Percentiles rank a stretch among this genome's conserved stretches.
These are phyloP conservation scores for Cenchrus americanus DNA, from an alignment of 176 grass and related monocot genomes.

Conservation along the genomic window DNA sequence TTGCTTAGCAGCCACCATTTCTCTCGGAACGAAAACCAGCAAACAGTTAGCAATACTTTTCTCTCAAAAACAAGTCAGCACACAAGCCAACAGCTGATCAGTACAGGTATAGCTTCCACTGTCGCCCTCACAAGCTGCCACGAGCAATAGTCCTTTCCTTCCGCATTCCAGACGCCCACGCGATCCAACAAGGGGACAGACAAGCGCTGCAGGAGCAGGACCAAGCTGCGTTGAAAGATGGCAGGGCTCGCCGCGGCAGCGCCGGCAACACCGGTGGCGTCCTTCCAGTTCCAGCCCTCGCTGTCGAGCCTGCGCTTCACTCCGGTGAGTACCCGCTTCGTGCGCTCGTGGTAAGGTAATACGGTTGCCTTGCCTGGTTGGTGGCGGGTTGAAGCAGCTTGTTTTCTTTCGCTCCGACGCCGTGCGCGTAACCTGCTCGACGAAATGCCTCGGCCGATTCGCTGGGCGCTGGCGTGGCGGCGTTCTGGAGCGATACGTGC, in stretches of 20 bases:
- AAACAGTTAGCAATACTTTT: too few species aligned
- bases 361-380: background rate
- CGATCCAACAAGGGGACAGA: background rate
- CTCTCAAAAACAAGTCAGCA: too few species aligned
- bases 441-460: conserved; percentile 18
- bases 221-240: conserved; percentile 23
- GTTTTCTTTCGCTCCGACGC: background rate
- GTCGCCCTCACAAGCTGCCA: background rate
- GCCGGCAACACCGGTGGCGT: conserved; percentile 20
- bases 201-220: background rate
- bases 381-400: background rate
- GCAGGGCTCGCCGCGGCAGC: conserved; percentile 26
- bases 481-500: background rate
- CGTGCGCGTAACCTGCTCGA: conserved; percentile 3
- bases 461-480: background rate
- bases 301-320: conserved; percentile 21
- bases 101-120: background rate
- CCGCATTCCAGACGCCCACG: background rate
- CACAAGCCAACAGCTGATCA: background rate
- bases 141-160: background rate
- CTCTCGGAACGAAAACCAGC: too few species aligned
- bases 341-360: background rate
- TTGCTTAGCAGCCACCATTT: too few species aligned
- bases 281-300: background rate
- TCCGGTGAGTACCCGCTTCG: conserved; percentile 41